Base-by-base conservation (phyloP, 2,329 filamentous ascomycete species). In the Phoma herbarum region DNA sequence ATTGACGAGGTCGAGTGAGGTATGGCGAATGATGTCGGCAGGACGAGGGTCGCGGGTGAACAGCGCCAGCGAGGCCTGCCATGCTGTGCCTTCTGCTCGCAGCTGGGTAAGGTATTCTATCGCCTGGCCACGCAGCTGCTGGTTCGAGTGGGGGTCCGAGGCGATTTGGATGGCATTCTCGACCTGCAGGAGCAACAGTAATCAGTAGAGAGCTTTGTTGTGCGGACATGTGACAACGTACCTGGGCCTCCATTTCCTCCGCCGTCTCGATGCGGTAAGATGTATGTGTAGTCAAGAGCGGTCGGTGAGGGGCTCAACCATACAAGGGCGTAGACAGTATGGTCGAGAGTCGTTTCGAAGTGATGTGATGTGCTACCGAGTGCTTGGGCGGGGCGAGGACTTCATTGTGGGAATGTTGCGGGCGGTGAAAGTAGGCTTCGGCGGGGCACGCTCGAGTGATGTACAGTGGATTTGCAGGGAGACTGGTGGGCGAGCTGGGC, bases 131-230 rank as follows among this genome's bases (percentile, higher is more conserved):
- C 97, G 93, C 54, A 78, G 68, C 53, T 73, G 71, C 64, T 77
- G 88, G 78, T 93, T 88, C 70, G 92, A 90, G 71, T 85, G 81
- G 59, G 92, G 91, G 79, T 94, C 89, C 82, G 89, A 95, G 79
- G 92, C 92, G 81, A 98, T 96, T 79, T 95, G 88, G 81, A 98
- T 95, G 79, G 95, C 95, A 82, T 92, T 94, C 81, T 95, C 91
- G 78, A 97, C 89, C 92, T 97, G 57, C 35, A 47, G 37, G 47
- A 16, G 25, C 44, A 39, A 54, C 41, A 33, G 39, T n/a, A 3
- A 51, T 49, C 31, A 57, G 43, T 33, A 10, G 29, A n/a, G 23
- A 52, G 39, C 39, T 41, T 25, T 41, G 14, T 10, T n/a, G 39
- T 18, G 39, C 48, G 41, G 31, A 52, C 42, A 55, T 31, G 35